Evolutionary conservation across 2,329 filamentous ascomycete genomes (phyloP).

Genomic region (Botryotinia convoluta): DNA sequence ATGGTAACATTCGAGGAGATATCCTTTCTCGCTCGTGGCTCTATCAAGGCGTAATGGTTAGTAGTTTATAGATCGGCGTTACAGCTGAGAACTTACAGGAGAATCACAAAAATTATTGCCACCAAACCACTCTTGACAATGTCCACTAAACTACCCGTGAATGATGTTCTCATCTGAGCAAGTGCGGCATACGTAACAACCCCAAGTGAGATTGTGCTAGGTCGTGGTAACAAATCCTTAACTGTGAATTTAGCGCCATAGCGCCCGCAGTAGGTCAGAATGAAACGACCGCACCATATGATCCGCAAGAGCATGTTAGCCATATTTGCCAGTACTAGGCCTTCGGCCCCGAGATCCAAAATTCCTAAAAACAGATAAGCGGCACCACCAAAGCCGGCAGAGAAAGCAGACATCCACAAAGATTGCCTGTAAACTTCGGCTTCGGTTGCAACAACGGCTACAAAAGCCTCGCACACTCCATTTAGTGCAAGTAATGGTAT

Average conservation of each 20-base stretch:
- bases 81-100: constrained; percentile 53
- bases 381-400: constrained; percentile 67
- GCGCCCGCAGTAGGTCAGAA: constrained; percentile 58
- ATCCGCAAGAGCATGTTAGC: constrained; percentile 89
- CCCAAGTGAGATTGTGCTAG: constrained; percentile 45
- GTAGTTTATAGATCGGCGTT: constrained; percentile 9
- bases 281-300: constrained; percentile 74
- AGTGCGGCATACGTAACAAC: constrained; percentile 46
- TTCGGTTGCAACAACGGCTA: constrained; percentile 78
- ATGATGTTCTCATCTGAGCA: constrained; percentile 33
- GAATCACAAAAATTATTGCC: constrained; percentile 51
- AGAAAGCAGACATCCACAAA: constrained; percentile 81
- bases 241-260: constrained; percentile 46
- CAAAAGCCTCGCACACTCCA: constrained; percentile 88
- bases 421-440: constrained; percentile 74
- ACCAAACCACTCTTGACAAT: constrained; percentile 48
- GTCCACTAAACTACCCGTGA: constrained; percentile 36
- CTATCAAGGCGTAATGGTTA: constrained; percentile 40
- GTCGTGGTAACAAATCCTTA: constrained; percentile 45
- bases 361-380: constrained; percentile 74
- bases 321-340: constrained; percentile 81
- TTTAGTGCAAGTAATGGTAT: constrained; percentile 91
- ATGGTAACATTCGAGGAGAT: constrained; percentile 51
- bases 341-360: constrained; percentile 68
- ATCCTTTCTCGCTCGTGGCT: constrained; percentile 52